These are phyloP conservation scores for Chalciporus piperatus DNA, from an alignment of 768 basidiomycete genomes.

Conservation along the genomic window DNA sequence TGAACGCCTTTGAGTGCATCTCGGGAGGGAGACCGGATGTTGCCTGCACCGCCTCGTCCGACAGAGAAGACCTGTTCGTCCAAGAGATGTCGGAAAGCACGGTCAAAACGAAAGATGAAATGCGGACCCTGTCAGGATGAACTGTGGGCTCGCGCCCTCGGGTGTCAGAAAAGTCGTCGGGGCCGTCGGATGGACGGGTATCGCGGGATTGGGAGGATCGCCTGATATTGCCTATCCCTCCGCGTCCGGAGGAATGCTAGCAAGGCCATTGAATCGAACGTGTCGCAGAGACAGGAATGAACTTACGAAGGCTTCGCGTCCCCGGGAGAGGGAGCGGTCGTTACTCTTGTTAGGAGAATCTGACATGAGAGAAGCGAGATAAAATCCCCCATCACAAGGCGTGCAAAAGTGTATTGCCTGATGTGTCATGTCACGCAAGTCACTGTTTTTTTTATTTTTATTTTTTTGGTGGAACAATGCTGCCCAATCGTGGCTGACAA, in stretches of 20 bases:
- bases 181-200: constrained; percentile 37
- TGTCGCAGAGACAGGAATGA: no score
- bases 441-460: no score
- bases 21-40: constrained; percentile 77
- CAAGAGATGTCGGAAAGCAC: neutral
- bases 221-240: constrained; percentile 68
- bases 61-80: constrained; percentile 39
- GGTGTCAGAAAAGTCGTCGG: constrained; percentile 51
- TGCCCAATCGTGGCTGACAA: no score
- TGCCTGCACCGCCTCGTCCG: constrained; percentile 83
- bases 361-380: neutral
- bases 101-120: neutral
- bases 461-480: no score
- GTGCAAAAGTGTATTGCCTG: no score
- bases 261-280: neutral
- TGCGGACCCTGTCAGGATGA: constrained; percentile 37
- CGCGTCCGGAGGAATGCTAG: constrained; percentile 61
- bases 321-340: neutral
- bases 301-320: neutral
- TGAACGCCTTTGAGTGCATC: constrained; percentile 34
- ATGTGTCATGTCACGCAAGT: no score
- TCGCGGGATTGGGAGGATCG: constrained; percentile 46
- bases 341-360: neutral
- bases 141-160: constrained; percentile 59
- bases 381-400: no score